Percentiles rank a stretch among this genome's conserved stretches.
phyloP scores from a whole-genome alignment of 2,329 filamentous ascomycete species.

The Colletotrichum chrysophilum region DNA sequence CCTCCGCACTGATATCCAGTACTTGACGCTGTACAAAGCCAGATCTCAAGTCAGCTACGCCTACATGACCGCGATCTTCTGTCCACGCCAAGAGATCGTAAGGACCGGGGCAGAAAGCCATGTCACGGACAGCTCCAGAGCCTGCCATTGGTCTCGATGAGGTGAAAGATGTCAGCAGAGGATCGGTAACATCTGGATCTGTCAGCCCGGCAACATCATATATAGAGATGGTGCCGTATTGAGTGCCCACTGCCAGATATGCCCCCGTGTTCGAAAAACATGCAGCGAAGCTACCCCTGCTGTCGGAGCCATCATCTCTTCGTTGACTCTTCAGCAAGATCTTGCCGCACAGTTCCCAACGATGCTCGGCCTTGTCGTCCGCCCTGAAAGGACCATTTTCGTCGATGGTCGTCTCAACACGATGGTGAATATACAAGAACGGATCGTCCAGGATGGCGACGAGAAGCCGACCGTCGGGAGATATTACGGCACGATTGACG shows the following conservation, averaged over 20 bases:
- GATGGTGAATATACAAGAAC: slow-evolving; percentile 81
- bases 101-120: slow-evolving; percentile 89
- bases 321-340: slow-evolving; percentile 65
- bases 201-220: slow-evolving; percentile 64
- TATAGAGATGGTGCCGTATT: slow-evolving; percentile 80
- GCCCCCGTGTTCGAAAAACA: slow-evolving; percentile 76
- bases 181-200: slow-evolving; percentile 50
- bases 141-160: slow-evolving; percentile 76
- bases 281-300: slow-evolving; percentile 76
- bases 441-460: slow-evolving; percentile 88
- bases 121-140: slow-evolving; percentile 83
- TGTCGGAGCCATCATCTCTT: slow-evolving; percentile 57
- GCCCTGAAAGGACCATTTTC: slow-evolving; percentile 23
- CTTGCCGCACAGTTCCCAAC: slow-evolving; percentile 57
- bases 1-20: slow-evolving; percentile 65
- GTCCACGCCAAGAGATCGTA: slow-evolving; percentile 94
- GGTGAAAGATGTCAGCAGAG: slow-evolving; percentile 76
- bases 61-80: slow-evolving; percentile 81
- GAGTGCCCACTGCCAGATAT: slow-evolving; percentile 78
- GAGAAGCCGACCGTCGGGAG: slow-evolving; percentile 82
- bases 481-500: slow-evolving; percentile 94
- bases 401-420: slow-evolving; percentile 43
- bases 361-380: slow-evolving; percentile 36
- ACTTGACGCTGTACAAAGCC: slow-evolving; percentile 73
- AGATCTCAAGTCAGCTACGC: slow-evolving; percentile 74